These are phyloP conservation scores for Camellia lanceoleosa DNA, from an alignment of 148 eudicot genomes.

Conservation along the genomic window DNA sequence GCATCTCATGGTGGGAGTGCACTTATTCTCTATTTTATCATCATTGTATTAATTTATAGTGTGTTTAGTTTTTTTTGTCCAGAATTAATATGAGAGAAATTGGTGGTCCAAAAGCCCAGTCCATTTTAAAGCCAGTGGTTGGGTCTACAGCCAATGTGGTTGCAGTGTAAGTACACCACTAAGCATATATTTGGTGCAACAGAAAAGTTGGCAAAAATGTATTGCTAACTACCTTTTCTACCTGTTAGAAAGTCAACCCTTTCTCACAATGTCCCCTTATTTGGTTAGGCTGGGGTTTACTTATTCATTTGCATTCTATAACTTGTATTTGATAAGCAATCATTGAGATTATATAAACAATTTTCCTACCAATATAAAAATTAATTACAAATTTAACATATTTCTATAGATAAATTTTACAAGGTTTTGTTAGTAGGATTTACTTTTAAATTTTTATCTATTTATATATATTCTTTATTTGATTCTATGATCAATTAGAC, in stretches of 20 bases:
- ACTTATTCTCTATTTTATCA: constrained; percentile 9
- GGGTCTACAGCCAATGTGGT: constrained; percentile 7
- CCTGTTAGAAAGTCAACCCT: constrained; percentile 6
- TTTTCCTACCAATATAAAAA: too few relatives aligned
- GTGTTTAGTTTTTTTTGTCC: not conserved
- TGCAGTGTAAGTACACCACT: constrained; percentile 13
- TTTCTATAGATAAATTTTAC: too few relatives aligned
- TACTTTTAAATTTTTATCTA: too few relatives aligned
- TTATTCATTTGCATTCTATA: not conserved
- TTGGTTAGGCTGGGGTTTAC: not conserved
- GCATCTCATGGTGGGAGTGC: constrained; percentile 20
- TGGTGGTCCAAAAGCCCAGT: constrained; percentile 16
- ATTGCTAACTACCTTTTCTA: constrained; percentile 1
- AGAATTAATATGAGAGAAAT: not conserved
- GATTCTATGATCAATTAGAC: too few relatives aligned
- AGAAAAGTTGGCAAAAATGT: not conserved
- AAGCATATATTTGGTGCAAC: not conserved
- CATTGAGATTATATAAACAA: not conserved
- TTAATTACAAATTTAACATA: too few relatives aligned
- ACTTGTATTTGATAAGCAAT: not conserved
- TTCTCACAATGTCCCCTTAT: not conserved
- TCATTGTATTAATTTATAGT: not conserved
- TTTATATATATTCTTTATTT: too few relatives aligned
- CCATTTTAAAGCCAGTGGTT: constrained; percentile 20
- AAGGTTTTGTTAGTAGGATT: too few relatives aligned